phyloP scores from a whole-genome alignment of 805 yeast genomes.

The Ogataea haglerorum region DNA sequence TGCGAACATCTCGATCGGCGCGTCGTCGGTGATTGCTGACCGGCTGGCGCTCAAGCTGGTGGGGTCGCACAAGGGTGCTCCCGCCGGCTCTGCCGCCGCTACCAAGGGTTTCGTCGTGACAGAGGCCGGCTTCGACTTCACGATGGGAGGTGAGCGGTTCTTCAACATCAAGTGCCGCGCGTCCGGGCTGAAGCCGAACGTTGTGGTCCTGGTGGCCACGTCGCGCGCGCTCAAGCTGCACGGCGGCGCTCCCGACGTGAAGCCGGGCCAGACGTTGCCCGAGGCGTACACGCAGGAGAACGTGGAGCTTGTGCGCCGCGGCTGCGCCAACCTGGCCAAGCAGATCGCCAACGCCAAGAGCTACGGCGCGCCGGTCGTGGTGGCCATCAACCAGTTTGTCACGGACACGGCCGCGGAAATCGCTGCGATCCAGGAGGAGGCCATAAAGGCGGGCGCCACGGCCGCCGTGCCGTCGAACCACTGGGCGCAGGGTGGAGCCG shows the following conservation, averaged over 20 bases:
- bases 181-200: slow-evolving; percentile 75
- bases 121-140: slow-evolving; percentile 87
- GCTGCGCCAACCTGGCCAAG: slow-evolving; percentile 73
- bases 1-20: slow-evolving; percentile 85
- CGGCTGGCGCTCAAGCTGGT: slow-evolving; percentile 76
- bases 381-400: slow-evolving; percentile 76
- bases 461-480: slow-evolving; percentile 81
- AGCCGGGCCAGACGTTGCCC: slow-evolving; percentile 79
- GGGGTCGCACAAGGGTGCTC: slow-evolving; percentile 40
- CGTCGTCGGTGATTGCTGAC: slow-evolving; percentile 79
- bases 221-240: slow-evolving; percentile 81
- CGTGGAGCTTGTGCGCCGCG: slow-evolving; percentile 62
- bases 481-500: slow-evolving; percentile 84
- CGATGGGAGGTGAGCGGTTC: slow-evolving; percentile 90
- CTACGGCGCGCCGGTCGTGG: slow-evolving; percentile 76
- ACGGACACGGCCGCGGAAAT: slow-evolving; percentile 70
- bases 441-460: slow-evolving; percentile 72
- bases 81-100: slow-evolving; percentile 38
- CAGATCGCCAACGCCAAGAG: slow-evolving; percentile 70
- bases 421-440: slow-evolving; percentile 61
- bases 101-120: slow-evolving; percentile 77
- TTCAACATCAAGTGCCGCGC: slow-evolving; percentile 79
- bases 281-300: slow-evolving; percentile 69
- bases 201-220: slow-evolving; percentile 78
- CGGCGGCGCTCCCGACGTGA: slow-evolving; percentile 87